phyloP scores from a whole-genome alignment of 202 grass and related monocot genomes.

The Elaeis oleifera region DNA sequence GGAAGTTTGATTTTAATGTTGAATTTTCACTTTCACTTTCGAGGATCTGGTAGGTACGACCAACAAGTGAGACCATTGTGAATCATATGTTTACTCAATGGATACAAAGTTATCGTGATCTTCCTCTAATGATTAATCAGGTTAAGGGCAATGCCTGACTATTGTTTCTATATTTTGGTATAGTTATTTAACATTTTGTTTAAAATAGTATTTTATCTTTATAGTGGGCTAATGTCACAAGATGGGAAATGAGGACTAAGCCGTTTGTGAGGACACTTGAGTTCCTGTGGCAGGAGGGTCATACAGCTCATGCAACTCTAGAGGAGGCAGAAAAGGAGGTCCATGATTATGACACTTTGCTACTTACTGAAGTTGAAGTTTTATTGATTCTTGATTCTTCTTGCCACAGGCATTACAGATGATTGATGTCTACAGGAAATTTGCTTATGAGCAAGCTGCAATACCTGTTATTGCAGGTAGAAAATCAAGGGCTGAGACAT shows the following conservation, averaged over 20 bases:
- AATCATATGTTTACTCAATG: conserved; percentile 99
- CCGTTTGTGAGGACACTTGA: conserved; percentile 95
- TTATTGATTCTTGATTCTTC: conserved; percentile 2
- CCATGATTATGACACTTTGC: background rate
- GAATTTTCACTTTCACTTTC: conserved; percentile 42
- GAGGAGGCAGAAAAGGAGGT: conserved; percentile 93
- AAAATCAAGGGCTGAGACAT: conserved; percentile 89
- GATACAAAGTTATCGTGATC: conserved; percentile 94
- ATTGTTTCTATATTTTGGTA: background rate
- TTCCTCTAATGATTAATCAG: conserved; percentile 99
- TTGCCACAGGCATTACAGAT: conserved; percentile 74
- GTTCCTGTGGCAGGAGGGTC: conserved; percentile 99
- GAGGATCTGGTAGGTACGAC: conserved; percentile 95
- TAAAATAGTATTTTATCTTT: conserved; percentile 13
- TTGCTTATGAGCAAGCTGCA: conserved; percentile 85
- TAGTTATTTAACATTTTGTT: no score
- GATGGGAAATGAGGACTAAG: conserved; percentile 99
- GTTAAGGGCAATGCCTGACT: conserved; percentile 27
- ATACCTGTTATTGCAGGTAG: conserved; percentile 89
- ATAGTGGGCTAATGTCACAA: conserved; percentile 97
- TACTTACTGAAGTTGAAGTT: background rate
- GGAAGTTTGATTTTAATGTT: conserved; percentile 19
- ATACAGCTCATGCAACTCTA: conserved; percentile 88
- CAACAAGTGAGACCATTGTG: conserved; percentile 99
- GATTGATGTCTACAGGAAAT: conserved; percentile 94